These are phyloP conservation scores for Gillenia trifoliata DNA, from an alignment of 306 rosid genomes.

Conservation along the genomic window DNA sequence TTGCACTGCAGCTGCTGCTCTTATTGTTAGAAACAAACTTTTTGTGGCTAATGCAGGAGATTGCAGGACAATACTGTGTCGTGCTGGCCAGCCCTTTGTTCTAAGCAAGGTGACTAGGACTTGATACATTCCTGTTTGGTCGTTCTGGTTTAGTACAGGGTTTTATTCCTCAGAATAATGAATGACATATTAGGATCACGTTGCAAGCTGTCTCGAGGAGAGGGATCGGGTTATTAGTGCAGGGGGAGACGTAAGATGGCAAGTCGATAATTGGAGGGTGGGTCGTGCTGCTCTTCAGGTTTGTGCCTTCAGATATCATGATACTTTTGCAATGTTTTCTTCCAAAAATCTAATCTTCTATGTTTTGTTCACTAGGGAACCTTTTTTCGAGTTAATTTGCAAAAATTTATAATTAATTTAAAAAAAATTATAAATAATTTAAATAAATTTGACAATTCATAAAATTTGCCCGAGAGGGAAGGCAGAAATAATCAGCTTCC, in stretches of 20 bases:
- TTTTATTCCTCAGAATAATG: slow-evolving; percentile 5
- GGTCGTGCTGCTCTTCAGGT: slow-evolving; percentile 97
- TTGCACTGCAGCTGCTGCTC: slow-evolving; percentile 76
- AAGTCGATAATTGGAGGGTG: slow-evolving; percentile 90
- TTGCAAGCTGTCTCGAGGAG: slow-evolving; percentile 84
- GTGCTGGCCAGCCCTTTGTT: slow-evolving; percentile 64
- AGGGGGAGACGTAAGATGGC: slow-evolving; percentile 87
- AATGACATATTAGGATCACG: slow-evolving; percentile 64
- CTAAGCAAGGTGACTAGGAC: slow-evolving; percentile 59
- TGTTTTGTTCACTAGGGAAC: neutral
- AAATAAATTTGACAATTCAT: neutral
- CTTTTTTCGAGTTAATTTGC: neutral
- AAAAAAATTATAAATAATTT: neutral
- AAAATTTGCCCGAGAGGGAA: neutral
- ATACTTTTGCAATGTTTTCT: slow-evolving; percentile 3
- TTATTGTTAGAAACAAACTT: slow-evolving; percentile 65
- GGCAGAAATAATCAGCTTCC: neutral
- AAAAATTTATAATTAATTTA: neutral
- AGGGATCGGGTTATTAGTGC: slow-evolving; percentile 68
- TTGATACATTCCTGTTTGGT: slow-evolving; percentile 2
- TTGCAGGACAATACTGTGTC: slow-evolving; percentile 80
- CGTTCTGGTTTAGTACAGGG: neutral
- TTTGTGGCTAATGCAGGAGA: slow-evolving; percentile 89
- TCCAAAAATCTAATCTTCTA: neutral
- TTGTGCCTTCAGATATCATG: slow-evolving; percentile 18